Base-by-base conservation (phyloP, 805 yeast species). In the Metschnikowia drakensbergensis region DNA sequence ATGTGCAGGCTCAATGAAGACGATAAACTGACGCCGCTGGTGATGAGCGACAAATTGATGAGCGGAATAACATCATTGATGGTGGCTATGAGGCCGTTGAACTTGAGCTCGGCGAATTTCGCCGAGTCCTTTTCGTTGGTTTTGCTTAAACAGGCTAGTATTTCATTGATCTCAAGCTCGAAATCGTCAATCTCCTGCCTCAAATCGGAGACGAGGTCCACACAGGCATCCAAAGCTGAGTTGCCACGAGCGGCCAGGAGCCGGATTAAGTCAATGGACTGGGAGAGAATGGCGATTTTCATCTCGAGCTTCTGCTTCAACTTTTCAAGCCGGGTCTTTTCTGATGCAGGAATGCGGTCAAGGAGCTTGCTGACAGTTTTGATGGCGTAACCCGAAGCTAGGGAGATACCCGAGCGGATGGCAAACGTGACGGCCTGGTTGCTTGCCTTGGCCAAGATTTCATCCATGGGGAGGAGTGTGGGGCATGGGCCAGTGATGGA, bases 371-470 rank as follows among this genome's bases (percentile, higher is more conserved):
- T 63, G n/a, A 86, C 78, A 0, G 85, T 80, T 49, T 79, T 81
- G 37, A 86, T 73, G 23, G 91, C 90, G 65, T 80, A 86, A 0
- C 85, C 80, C 0, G 90, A 81, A 0, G 91, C 94, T 22, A 86
- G 55, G 2, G 89, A 81, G 30, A 86, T 78, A 0, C 94, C 89
- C 1, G 91, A 85, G 48, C 85, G 72, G 27, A 86, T 80, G 7
- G 91, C 95, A 66, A 86, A 83, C 2, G 88, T 77, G n/a, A 86
- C 86, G 1, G 88, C 87, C 54, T 86, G 90, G 44, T 80, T 80
- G 29, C 90, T 86, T 3, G 94, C 94, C 65, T 69, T 72, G 29
- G 72, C 66, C 6, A 74, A 60, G 30, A 74, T 66, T 37, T 69
- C 72, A 52, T 74, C 78, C 77, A 74, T 74, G 31, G 48, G 5